These are phyloP conservation scores for Aspergillus proliferans DNA, from an alignment of 2,329 filamentous ascomycete genomes.

Conservation along the genomic window DNA sequence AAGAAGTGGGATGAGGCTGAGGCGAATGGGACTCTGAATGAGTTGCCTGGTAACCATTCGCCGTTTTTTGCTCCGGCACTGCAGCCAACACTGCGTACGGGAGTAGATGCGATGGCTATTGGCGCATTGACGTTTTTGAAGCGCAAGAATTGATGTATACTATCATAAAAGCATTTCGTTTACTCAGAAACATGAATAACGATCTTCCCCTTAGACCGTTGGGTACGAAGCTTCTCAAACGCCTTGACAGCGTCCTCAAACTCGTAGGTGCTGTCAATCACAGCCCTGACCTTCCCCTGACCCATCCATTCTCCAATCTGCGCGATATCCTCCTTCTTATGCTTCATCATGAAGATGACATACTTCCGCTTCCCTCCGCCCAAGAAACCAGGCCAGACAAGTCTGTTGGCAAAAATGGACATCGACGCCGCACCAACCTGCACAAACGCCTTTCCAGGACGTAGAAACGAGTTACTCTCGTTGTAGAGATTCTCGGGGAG, in stretches of 20 bases:
- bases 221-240: slow-evolving; percentile 53
- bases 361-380: slow-evolving; percentile 44
- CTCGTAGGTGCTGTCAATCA: slow-evolving; percentile 51
- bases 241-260: slow-evolving; percentile 54
- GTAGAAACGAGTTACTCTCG: slow-evolving; percentile 47
- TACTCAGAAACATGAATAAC: slow-evolving; percentile 37
- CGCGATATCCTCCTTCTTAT: slow-evolving; percentile 40
- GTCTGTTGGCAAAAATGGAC: slow-evolving; percentile 28
- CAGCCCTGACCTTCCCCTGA: slow-evolving; percentile 52
- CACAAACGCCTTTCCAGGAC: slow-evolving; percentile 46
- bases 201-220: slow-evolving; percentile 55
- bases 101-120: slow-evolving; percentile 45
- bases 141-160: neutral
- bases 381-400: slow-evolving; percentile 41
- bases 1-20: slow-evolving; percentile 45
- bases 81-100: slow-evolving; percentile 49
- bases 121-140: slow-evolving; percentile 41
- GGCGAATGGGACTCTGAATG: slow-evolving; percentile 40
- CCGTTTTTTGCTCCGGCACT: slow-evolving; percentile 53
- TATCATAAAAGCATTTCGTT: neutral
- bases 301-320: slow-evolving; percentile 51
- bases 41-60: slow-evolving; percentile 54
- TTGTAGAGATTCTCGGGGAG: slow-evolving; percentile 48
- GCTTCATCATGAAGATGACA: slow-evolving; percentile 29
- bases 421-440: slow-evolving; percentile 43